Evolutionary conservation across 441 rosid species (phyloP).

Genomic region (Populus hybrid): DNA sequence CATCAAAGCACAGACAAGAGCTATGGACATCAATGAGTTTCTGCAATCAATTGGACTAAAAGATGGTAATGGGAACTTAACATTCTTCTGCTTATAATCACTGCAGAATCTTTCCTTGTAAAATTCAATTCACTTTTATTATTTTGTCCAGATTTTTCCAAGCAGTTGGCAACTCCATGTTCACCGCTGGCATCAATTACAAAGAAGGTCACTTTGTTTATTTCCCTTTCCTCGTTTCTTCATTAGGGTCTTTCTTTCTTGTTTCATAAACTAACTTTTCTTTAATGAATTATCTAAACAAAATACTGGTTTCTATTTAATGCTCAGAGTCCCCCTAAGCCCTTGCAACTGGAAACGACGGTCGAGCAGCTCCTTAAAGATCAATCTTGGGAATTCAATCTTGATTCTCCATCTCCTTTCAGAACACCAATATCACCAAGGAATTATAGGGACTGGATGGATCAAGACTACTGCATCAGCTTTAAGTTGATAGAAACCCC

Average conservation of each 20-base stretch:
- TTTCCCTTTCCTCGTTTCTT: background rate
- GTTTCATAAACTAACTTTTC: background rate
- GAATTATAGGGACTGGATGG: conserved; percentile 14
- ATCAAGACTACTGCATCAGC: conserved; percentile 11
- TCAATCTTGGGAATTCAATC: conserved; percentile 13
- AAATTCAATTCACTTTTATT: background rate
- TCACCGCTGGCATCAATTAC: background rate
- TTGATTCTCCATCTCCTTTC: conserved; percentile 30
- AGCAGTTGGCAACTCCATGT: conserved; percentile 18
- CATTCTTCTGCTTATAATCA: background rate
- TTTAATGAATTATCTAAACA: background rate
- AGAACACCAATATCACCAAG: conserved; percentile 33
- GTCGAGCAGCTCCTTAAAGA: conserved; percentile 26
- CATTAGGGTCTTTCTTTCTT: background rate
- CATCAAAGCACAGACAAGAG: conserved; percentile 35
- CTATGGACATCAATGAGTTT: conserved; percentile 35
- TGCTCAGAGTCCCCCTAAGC: conserved; percentile 30
- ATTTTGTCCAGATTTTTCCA: conserved; percentile 24
- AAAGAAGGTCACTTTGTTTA: conserved; percentile 13
- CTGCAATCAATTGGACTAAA: conserved; percentile 41
- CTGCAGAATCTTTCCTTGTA: background rate
- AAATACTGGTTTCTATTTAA: conserved; percentile 9
- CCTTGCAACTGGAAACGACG: conserved; percentile 32
- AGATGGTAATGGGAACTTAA: conserved; percentile 22
- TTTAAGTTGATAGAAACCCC: conserved; percentile 43